Percentiles rank a stretch among this genome's conserved stretches.
Conservation (phyloP, 164 flowering plant genomes). For the Vitis riparia region DNA sequence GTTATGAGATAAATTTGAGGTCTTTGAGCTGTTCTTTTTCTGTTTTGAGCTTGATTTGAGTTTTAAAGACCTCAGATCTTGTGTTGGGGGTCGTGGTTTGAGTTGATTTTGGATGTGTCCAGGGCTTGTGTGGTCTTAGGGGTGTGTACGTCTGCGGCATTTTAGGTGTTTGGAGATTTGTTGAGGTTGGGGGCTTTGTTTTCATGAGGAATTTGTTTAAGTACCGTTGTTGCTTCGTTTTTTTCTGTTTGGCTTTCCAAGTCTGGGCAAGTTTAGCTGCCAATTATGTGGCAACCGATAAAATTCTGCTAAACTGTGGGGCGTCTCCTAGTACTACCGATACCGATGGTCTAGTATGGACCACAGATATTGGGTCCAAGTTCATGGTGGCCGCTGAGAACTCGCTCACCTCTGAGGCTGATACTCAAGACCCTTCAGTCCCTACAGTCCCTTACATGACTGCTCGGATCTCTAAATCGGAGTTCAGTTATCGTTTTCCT, state of each 20-base stretch:
- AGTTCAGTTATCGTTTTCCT: slow-evolving; percentile 71
- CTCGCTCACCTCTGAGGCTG: slow-evolving; percentile 42
- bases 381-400: slow-evolving; percentile 31
- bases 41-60: background rate
- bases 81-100: background rate
- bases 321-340: slow-evolving; percentile 40
- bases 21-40: background rate
- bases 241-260: slow-evolving; percentile 17
- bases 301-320: slow-evolving; percentile 66
- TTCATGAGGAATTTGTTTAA: slow-evolving; percentile 22
- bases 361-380: slow-evolving; percentile 61
- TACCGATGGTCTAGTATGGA: slow-evolving; percentile 62
- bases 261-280: slow-evolving; percentile 27
- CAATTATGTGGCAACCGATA: slow-evolving; percentile 53
- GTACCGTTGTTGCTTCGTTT: background rate
- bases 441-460: slow-evolving; percentile 74
- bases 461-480: slow-evolving; percentile 60
- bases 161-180: background rate
- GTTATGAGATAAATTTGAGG: no score
- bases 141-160: background rate
- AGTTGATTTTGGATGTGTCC: background rate
- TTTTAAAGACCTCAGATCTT: slow-evolving; percentile 1
- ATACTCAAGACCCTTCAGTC: slow-evolving; percentile 62
- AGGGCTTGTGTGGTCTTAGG: background rate
- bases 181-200: background rate